These are phyloP conservation scores for Globisporangium viniferum DNA, from an alignment of 352 stramenopile species.

Conservation along the genomic window DNA sequence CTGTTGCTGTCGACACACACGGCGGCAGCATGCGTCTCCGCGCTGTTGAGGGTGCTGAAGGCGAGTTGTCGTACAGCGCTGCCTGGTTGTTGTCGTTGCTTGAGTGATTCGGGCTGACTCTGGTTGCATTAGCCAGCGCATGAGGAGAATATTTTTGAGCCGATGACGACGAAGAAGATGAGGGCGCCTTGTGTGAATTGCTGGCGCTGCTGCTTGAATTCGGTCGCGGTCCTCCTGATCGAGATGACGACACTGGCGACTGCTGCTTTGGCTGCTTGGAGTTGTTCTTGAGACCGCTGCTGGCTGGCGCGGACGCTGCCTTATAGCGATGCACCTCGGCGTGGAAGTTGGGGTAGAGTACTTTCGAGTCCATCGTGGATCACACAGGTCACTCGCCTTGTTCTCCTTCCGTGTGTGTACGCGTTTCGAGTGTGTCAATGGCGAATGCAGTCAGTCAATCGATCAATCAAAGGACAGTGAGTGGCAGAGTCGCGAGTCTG, in stretches of 20 bases:
- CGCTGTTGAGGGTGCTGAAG: not conserved
- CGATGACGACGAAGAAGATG: constrained; percentile 11
- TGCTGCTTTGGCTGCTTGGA: constrained; percentile 24
- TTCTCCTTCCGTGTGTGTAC: too few species aligned
- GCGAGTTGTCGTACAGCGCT: too few species aligned
- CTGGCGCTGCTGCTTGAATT: constrained; percentile 7
- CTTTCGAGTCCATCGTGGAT: constrained; percentile 15
- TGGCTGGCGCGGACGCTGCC: constrained; percentile 15
- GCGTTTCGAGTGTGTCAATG: too few species aligned
- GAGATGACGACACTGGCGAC: not conserved
- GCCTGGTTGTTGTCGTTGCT: not conserved
- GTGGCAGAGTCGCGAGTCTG: not conserved
- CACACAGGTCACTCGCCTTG: not conserved
- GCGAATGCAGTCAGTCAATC: too few species aligned
- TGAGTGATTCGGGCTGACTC: not conserved
- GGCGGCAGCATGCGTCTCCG: constrained; percentile 12
- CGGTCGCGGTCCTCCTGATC: not conserved
- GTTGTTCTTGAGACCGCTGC: constrained; percentile 16
- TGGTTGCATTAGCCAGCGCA: not conserved
- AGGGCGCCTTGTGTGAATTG: not conserved
- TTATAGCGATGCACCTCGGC: constrained; percentile 47
- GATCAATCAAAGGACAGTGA: too few species aligned
- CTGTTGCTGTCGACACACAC: constrained; percentile 2
- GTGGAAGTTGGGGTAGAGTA: constrained; percentile 61
- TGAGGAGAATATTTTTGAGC: not conserved